Evolutionary conservation across 345 rosid genomes (phyloP), one percentile per base, ranked within the genome.

Genomic region (Rhizophora mangle): DNA sequence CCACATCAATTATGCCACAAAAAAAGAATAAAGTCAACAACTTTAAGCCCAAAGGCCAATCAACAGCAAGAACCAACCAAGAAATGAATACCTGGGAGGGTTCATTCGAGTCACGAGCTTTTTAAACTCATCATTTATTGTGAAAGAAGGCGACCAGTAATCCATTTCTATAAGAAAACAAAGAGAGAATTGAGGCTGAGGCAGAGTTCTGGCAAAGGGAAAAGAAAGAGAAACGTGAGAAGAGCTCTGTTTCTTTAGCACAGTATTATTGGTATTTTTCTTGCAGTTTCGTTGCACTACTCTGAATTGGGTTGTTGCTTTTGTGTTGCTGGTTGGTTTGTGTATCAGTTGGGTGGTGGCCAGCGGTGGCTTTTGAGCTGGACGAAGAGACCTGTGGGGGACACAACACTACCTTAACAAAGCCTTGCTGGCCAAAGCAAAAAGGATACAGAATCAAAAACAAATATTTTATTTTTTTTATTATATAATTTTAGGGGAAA

Each of bases 91-190:
- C 96, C 92, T 86, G n/a, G 96, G 96, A 31, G 93, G 96, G 80
- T 90, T 90, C 87, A 90, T 86, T 47, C 93, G 83, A 71, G 82
- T 81, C 4, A 85, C 83, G 47, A 90, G 93, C 82, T 90, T 90
- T 83, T 85, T 83, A 72, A 83, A 88, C 78, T 90, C 96, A 66
- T 86, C 85, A 67, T 84, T 88, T 60, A 80, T 76, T 2, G 85
- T 7, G 51, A 86, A 53, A 67, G 89, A 71, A 64, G 83, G 75
- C 60, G 85, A 74, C 91, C 91, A 90, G 60, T 69, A 81, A 80
- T 90, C 87, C 96, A 90, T 87, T 76, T 76, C 18, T 46, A 47
- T 22, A 36, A 30, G 49, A 9, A 19, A 68, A 53, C 13, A 46
- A 53, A 58, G 62, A 46, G 19, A 9, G 37, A 36, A 89, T 80